Percentiles rank a stretch among this genome's conserved stretches.
Evolutionary conservation across 805 yeast genomes (phyloP).

Genomic region (Clavispora carvajalis): DNA sequence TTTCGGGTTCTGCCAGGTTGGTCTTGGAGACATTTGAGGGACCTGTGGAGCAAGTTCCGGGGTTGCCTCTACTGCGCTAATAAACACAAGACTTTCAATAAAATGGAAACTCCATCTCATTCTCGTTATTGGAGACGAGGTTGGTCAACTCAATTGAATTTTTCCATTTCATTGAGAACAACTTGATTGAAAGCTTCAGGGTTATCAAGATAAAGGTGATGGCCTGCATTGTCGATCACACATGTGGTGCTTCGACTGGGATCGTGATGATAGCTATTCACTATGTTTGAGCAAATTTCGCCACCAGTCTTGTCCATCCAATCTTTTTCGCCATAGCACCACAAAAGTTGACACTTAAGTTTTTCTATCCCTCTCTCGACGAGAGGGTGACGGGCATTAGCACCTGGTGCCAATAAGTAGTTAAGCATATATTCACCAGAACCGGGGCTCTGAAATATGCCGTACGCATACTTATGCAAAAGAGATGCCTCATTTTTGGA

Average conservation of each 20-base stretch:
- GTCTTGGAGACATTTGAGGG: conserved; percentile 17
- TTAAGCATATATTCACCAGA: conserved; percentile 92
- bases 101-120: not conserved
- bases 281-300: conserved; percentile 27
- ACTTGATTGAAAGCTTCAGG: conserved; percentile 46
- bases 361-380: conserved; percentile 43
- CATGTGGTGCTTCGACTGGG: conserved; percentile 23
- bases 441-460: conserved; percentile 80
- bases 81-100: no score
- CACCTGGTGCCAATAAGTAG: conserved; percentile 85
- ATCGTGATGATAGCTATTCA: conserved; percentile 19
- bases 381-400: conserved; percentile 76
- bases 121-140: no score
- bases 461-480: conserved; percentile 76
- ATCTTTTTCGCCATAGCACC: conserved; percentile 82
- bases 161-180: conserved; percentile 47
- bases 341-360: conserved; percentile 56
- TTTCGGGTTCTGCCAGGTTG: conserved; percentile 41
- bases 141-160: not conserved
- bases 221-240: conserved; percentile 58
- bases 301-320: conserved; percentile 60
- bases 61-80: conserved; percentile 5
- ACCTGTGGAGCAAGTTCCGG: conserved; percentile 15
- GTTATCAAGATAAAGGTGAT: conserved; percentile 75
- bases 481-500: conserved; percentile 39